Evolutionary conservation across 495 filamentous ascomycete genomes (phyloP).

Genomic region (Trichoderma asperelloides): DNA sequence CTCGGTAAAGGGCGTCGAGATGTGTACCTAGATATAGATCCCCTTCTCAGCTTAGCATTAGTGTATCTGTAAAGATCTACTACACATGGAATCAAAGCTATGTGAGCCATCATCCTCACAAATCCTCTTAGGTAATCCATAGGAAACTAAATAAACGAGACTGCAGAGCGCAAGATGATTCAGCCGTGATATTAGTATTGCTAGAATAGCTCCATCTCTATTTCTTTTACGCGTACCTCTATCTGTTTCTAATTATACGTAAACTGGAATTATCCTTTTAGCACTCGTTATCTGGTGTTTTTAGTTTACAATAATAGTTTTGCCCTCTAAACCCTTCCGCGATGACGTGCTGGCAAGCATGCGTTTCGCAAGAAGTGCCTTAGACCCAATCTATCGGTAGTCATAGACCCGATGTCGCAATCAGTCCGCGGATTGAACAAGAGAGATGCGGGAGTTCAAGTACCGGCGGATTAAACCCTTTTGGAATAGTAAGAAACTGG

Average conservation of each 20-base stretch:
- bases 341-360: conserved; percentile 11
- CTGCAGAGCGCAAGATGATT: too few species aligned
- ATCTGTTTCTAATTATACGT: too few species aligned
- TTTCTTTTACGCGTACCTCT: too few species aligned
- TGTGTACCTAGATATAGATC: not conserved
- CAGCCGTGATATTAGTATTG: too few species aligned
- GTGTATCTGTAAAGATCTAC: not conserved
- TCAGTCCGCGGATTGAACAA: not conserved
- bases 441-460: not conserved
- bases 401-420: not conserved
- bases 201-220: too few species aligned
- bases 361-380: conserved; percentile 4
- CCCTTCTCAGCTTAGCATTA: not conserved
- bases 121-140: too few species aligned
- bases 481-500: not conserved
- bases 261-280: too few species aligned
- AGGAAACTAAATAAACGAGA: too few species aligned
- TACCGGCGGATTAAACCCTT: not conserved
- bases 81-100: not conserved
- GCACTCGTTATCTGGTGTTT: not conserved
- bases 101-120: not conserved
- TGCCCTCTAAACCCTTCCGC: not conserved
- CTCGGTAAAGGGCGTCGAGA: not conserved
- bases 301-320: not conserved
- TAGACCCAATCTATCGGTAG: not conserved